Evolutionary conservation across 2,329 filamentous ascomycete species (phyloP).

Genomic region (Escovopsis sp.): DNA sequence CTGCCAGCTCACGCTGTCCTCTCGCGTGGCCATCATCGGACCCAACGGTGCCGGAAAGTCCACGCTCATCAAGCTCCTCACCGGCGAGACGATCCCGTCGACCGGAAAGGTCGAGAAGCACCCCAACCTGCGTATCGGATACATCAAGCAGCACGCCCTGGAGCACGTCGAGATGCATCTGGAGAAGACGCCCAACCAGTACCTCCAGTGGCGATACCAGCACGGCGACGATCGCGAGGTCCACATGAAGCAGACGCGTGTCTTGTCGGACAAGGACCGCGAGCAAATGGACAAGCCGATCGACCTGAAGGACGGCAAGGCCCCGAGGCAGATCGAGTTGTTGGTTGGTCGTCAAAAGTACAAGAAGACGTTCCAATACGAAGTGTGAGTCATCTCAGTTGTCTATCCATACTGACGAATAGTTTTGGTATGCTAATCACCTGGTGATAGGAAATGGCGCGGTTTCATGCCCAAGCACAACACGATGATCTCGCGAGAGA

Average conservation of each 20-base stretch:
- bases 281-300: constrained; percentile 85
- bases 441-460: constrained; percentile 61
- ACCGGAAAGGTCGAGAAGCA: constrained; percentile 90
- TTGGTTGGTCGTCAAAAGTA: constrained; percentile 95
- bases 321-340: constrained; percentile 63
- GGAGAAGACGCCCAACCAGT: constrained; percentile 98
- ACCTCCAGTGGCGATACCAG: constrained; percentile 95
- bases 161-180: constrained; percentile 99
- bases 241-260: constrained; percentile 90
- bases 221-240: constrained; percentile 96
- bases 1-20: constrained; percentile 78
- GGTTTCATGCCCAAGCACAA: constrained; percentile 84
- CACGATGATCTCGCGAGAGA: constrained; percentile 84
- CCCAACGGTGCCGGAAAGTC: constrained; percentile 97
- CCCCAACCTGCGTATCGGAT: constrained; percentile 94
- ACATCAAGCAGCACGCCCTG: constrained; percentile 98
- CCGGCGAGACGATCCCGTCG: constrained; percentile 77
- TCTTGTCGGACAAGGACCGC: constrained; percentile 71
- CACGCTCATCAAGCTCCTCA: constrained; percentile 93
- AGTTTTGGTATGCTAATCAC: neutral
- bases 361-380: constrained; percentile 99
- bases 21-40: constrained; percentile 88
- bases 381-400: constrained; percentile 48
- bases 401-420: neutral
- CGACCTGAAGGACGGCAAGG: constrained; percentile 71